These are phyloP conservation scores for Phycomyces blakesleeanus DNA, from an alignment of 192 early-diverging fungal species.

Conservation along the genomic window DNA sequence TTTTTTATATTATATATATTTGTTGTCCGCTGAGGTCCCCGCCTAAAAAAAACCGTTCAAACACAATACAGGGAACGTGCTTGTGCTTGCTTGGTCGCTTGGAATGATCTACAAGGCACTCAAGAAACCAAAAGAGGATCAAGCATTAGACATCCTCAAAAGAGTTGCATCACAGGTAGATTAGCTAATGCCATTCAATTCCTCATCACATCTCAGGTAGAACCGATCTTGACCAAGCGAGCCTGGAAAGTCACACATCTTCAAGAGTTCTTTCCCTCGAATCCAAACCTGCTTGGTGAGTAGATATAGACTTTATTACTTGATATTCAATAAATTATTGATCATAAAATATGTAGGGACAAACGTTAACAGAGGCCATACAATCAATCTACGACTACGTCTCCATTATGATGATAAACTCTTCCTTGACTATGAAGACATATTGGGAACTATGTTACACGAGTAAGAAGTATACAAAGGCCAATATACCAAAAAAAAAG, in stretches of 20 bases:
- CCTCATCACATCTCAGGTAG: slow-evolving; percentile 41
- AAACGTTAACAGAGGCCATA: slow-evolving; percentile 65
- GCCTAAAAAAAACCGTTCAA: slow-evolving; percentile 2
- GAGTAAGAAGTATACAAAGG: slow-evolving; percentile 38
- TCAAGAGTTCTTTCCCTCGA: slow-evolving; percentile 57
- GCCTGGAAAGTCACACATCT: slow-evolving; percentile 53
- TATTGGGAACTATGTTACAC: slow-evolving; percentile 77
- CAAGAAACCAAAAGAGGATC: slow-evolving; percentile 16
- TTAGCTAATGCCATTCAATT: not conserved
- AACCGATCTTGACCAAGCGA: slow-evolving; percentile 66
- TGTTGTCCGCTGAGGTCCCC: not conserved
- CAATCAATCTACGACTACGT: slow-evolving; percentile 67
- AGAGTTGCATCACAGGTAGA: slow-evolving; percentile 40
- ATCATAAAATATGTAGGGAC: slow-evolving; percentile 47
- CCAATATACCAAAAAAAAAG: not conserved
- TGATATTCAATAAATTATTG: no score
- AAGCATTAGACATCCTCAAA: slow-evolving; percentile 39
- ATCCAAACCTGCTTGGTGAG: slow-evolving; percentile 39
- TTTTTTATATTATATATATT: no score
- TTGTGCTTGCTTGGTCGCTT: no score
- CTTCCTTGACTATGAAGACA: slow-evolving; percentile 58
- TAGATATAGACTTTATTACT: not conserved
- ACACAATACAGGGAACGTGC: not conserved
- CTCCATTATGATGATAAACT: slow-evolving; percentile 40
- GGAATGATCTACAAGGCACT: no score